Conservation (phyloP, 441 rosid species). For the Omphalea diandra region DNA sequence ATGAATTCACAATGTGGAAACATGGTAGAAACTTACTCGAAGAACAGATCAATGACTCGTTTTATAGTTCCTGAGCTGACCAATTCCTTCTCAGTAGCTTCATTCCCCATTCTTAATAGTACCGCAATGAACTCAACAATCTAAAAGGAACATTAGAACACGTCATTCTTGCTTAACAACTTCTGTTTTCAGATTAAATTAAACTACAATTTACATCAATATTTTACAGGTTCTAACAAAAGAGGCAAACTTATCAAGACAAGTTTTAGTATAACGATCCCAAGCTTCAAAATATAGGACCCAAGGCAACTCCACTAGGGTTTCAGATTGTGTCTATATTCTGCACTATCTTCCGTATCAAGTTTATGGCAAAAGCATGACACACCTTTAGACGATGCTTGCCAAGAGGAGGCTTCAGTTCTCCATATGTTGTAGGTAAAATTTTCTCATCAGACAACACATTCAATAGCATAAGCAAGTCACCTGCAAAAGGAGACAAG, state of each 20-base stretch:
- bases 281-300: not conserved
- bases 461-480: constrained; percentile 65
- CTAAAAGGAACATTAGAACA: constrained; percentile 37
- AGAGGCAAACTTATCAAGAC: not conserved
- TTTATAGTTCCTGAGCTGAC: constrained; percentile 77
- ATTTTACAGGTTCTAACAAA: not conserved
- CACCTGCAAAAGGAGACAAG: constrained; percentile 50
- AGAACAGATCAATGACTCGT: constrained; percentile 81
- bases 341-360: constrained; percentile 9
- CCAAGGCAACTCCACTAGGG: constrained; percentile 14
- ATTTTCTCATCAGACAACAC: constrained; percentile 76
- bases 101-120: constrained; percentile 73
- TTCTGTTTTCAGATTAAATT: not conserved
- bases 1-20: constrained; percentile 15
- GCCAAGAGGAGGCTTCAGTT: constrained; percentile 94
- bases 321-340: not conserved
- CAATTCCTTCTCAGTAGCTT: constrained; percentile 78
- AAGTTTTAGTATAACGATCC: not conserved
- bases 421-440: constrained; percentile 92
- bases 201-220: not conserved
- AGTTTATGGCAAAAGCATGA: constrained; percentile 21
- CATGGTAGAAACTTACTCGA: constrained; percentile 58
- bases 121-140: constrained; percentile 94
- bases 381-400: constrained; percentile 97
- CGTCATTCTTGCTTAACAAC: constrained; percentile 2